A percentile compares a stretch with the other conserved stretches of the same genome.
phyloP scores from a whole-genome alignment of 371 early-diverging fungal species.

The Mucor plumbeus region DNA sequence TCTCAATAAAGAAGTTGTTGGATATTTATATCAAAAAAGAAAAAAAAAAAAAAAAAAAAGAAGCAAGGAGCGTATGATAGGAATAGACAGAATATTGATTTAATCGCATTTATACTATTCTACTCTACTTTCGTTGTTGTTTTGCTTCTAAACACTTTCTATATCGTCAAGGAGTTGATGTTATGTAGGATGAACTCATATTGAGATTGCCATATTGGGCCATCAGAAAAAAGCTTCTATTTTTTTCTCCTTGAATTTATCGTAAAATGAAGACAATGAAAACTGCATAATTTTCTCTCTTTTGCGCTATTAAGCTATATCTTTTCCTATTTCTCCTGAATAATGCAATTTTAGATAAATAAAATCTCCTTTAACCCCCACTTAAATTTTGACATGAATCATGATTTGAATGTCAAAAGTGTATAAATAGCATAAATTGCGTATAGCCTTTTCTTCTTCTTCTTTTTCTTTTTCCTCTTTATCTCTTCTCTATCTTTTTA shows the following conservation, averaged over 20 bases:
- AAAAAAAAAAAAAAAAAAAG: neutral
- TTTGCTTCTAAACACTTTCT: neutral
- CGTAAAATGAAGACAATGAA: neutral
- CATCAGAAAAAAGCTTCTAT: neutral
- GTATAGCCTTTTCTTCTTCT: too few species aligned
- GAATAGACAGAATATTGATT: neutral
- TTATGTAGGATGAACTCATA: neutral
- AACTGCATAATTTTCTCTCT: neutral
- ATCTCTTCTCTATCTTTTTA: neutral
- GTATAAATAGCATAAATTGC: too few species aligned
- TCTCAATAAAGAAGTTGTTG: neutral
- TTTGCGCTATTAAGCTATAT: too few species aligned
- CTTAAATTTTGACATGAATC: too few species aligned
- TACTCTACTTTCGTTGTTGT: neutral
- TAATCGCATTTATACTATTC: neutral
- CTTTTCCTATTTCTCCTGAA: too few species aligned
- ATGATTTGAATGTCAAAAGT: too few species aligned
- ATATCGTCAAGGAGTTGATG: neutral
- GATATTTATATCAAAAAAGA: neutral
- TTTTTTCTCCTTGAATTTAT: neutral
- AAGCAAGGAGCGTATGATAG: neutral
- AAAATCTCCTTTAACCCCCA: too few species aligned
- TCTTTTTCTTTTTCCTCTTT: too few species aligned
- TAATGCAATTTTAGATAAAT: too few species aligned
- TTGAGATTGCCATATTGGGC: neutral